These are phyloP conservation scores for Colletotrichum aenigma DNA, from an alignment of 2,329 filamentous ascomycete species.

Conservation along the genomic window DNA sequence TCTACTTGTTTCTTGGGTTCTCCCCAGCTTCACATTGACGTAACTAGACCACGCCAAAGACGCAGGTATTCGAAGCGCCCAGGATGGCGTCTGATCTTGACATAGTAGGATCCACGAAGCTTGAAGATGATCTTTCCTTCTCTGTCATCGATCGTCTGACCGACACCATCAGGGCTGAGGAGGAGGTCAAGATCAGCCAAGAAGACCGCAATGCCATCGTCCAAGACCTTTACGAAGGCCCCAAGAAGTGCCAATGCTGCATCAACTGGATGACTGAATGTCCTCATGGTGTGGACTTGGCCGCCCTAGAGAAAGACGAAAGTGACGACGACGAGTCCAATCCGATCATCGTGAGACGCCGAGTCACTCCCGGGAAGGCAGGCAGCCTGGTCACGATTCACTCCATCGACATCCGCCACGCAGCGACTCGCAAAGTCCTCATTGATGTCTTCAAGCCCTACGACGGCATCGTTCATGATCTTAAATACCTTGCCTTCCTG, in stretches of 20 bases:
- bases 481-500: slow-evolving; percentile 21
- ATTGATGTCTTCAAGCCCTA: slow-evolving; percentile 22
- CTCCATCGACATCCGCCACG: slow-evolving; percentile 24
- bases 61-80: neutral
- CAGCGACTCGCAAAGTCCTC: slow-evolving; percentile 22
- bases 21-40: neutral
- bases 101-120: neutral
- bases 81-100: neutral
- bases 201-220: slow-evolving; percentile 12
- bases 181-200: neutral
- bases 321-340: neutral
- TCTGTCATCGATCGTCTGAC: slow-evolving; percentile 5
- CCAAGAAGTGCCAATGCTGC: slow-evolving; percentile 30
- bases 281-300: slow-evolving; percentile 22
- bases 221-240: slow-evolving; percentile 31
- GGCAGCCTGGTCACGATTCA: slow-evolving; percentile 19
- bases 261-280: slow-evolving; percentile 31
- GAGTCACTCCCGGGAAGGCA: slow-evolving; percentile 15
- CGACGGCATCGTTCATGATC: slow-evolving; percentile 13
- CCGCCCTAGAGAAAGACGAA: neutral
- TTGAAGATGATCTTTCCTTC: slow-evolving; percentile 7
- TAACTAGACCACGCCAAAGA: neutral
- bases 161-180: neutral
- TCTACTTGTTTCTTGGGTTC: neutral
- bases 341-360: slow-evolving; percentile 23